A percentile compares a stretch with the other conserved stretches of the same genome.
phyloP scores from a whole-genome alignment of 192 early-diverging fungal genomes.

The Coemansia guatemalensis region DNA sequence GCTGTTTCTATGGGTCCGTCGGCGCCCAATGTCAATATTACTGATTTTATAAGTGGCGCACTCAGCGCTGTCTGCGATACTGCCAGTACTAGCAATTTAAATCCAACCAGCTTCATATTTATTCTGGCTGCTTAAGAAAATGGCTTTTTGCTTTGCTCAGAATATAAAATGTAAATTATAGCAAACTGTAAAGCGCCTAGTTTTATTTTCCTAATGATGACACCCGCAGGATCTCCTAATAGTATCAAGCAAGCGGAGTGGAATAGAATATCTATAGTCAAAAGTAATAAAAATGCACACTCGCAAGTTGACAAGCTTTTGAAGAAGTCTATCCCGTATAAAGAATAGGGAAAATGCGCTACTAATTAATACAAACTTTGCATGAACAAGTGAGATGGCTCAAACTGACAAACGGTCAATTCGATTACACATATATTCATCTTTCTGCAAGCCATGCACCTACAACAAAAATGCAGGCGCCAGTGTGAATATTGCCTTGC shows the following conservation, averaged over 20 bases:
- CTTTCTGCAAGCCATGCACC: not conserved
- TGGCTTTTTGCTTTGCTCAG: conserved; percentile 1
- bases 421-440: not conserved
- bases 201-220: not conserved
- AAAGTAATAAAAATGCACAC: not conserved
- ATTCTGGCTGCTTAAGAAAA: conserved; percentile 12
- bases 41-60: conserved; percentile 33
- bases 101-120: conserved; percentile 14
- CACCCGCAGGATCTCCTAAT: not conserved
- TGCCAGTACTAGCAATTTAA: conserved; percentile 16
- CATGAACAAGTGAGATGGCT: not conserved
- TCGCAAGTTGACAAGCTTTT: not conserved
- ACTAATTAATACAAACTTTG: not conserved
- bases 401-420: not conserved
- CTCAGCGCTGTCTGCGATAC: conserved; percentile 13
- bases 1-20: conserved; percentile 21
- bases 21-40: conserved; percentile 14
- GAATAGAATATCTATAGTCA: not conserved
- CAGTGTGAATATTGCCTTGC: not conserved
- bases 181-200: not conserved
- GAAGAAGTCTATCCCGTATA: not conserved
- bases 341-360: not conserved
- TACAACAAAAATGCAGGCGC: not conserved
- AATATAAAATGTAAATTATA: conserved; percentile 3
- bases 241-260: not conserved